Conservation (phyloP, 2,329 filamentous ascomycete genomes). For the Pseudocercospora fuligena region DNA sequence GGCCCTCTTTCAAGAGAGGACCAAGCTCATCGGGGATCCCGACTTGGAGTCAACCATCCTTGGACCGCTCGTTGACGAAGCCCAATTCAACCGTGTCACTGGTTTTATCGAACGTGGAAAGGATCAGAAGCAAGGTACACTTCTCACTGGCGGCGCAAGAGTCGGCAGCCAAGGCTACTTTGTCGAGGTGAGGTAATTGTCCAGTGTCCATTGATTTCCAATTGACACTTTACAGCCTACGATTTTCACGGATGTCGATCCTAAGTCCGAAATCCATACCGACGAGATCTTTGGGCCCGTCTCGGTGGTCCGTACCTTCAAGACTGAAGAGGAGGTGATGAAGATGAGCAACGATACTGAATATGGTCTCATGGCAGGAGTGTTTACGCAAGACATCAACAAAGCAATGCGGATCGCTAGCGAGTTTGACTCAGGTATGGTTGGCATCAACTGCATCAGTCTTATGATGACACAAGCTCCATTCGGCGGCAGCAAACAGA, state of each 20-base stretch:
- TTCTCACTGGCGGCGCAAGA: constrained; percentile 18
- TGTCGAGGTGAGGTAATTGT: background rate
- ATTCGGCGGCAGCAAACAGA: constrained; percentile 59
- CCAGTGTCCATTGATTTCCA: too few species aligned
- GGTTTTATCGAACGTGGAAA: constrained; percentile 24
- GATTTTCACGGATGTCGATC: constrained; percentile 20
- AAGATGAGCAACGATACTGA: constrained; percentile 70
- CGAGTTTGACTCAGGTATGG: constrained; percentile 60
- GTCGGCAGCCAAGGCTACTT: constrained; percentile 30
- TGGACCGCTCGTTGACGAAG: constrained; percentile 22
- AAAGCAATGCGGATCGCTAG: constrained; percentile 49
- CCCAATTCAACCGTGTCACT: constrained; percentile 22
- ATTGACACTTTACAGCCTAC: constrained; percentile 10
- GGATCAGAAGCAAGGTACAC: constrained; percentile 17
- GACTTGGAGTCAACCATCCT: constrained; percentile 16
- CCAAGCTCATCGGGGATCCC: constrained; percentile 20
- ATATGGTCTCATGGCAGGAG: constrained; percentile 72
- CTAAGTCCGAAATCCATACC: constrained; percentile 18
- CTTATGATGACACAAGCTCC: constrained; percentile 44
- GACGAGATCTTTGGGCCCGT: constrained; percentile 79
- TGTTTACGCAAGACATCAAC: constrained; percentile 72
- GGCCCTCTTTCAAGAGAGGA: constrained; percentile 13
- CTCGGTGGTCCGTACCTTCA: constrained; percentile 70
- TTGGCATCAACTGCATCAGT: constrained; percentile 42
- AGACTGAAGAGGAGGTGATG: constrained; percentile 57